These are phyloP conservation scores for Selaginella tamariscina DNA, from an alignment of 75 land plant genomes.

Conservation along the genomic window DNA sequence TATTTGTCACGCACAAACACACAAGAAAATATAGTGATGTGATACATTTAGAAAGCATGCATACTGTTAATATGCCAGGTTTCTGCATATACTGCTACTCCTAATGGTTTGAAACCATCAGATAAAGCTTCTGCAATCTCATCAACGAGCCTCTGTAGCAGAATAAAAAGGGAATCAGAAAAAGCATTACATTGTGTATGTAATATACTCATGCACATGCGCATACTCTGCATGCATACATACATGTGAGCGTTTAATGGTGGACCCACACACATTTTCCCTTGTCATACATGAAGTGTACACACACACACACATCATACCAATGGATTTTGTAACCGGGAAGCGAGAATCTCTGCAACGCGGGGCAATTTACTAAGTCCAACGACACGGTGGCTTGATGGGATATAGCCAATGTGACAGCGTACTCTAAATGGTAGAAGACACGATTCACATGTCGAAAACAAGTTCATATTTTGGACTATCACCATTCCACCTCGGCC, in stretches of 20 bases:
- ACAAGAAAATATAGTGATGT: not conserved
- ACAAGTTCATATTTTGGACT: constrained; percentile 66
- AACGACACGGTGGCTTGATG: constrained; percentile 63
- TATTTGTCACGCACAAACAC: constrained; percentile 6
- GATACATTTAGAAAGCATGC: not conserved
- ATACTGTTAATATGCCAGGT: constrained; percentile 64
- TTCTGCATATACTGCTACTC: constrained; percentile 67
- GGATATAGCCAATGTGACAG: constrained; percentile 78
- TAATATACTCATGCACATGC: too few relatives aligned
- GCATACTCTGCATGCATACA: too few relatives aligned
- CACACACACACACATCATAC: too few relatives aligned
- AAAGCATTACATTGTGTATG: too few relatives aligned
- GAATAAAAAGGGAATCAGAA: too few relatives aligned
- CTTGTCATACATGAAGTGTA: too few relatives aligned
- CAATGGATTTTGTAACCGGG: constrained; percentile 70
- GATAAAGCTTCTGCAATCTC: constrained; percentile 55
- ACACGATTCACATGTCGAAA: constrained; percentile 76
- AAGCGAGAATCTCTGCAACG: constrained; percentile 68
- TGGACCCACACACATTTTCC: too few relatives aligned
- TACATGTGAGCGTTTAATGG: too few relatives aligned
- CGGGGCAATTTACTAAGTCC: constrained; percentile 91
- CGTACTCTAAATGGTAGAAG: constrained; percentile 68
- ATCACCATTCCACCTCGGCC: constrained; percentile 82
- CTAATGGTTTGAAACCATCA: constrained; percentile 54
- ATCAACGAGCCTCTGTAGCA: constrained; percentile 49